A percentile compares a stretch with the other conserved stretches of the same genome.
Conservation (phyloP, 805 yeast genomes). For the Yamadazyma nakazawae region DNA sequence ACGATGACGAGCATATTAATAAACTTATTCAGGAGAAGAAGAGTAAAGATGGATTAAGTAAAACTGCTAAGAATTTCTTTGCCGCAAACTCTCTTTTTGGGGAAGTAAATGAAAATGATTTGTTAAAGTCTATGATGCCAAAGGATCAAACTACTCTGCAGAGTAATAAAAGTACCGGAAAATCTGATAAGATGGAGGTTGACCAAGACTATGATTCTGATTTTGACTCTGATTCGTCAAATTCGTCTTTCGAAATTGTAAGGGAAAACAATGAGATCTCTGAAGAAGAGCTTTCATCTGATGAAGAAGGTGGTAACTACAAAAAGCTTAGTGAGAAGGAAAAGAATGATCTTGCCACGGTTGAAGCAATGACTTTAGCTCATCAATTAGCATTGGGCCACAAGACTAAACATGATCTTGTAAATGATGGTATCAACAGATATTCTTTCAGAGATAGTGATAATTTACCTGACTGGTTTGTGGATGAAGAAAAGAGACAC, state of each 20-base stretch:
- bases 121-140: slow-evolving; percentile 39
- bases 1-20: slow-evolving; percentile 69
- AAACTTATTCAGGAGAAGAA: slow-evolving; percentile 50
- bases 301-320: slow-evolving; percentile 45
- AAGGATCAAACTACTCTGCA: slow-evolving; percentile 7
- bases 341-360: slow-evolving; percentile 82
- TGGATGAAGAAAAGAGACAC: slow-evolving; percentile 87
- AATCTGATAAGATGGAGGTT: slow-evolving; percentile 5
- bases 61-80: slow-evolving; percentile 36
- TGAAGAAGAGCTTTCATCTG: slow-evolving; percentile 38
- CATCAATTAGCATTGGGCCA: slow-evolving; percentile 93
- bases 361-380: slow-evolving; percentile 96
- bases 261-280: slow-evolving; percentile 20
- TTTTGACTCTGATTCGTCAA: slow-evolving; percentile 26
- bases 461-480: slow-evolving; percentile 94
- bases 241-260: slow-evolving; percentile 45
- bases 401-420: slow-evolving; percentile 74
- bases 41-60: slow-evolving; percentile 31
- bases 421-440: slow-evolving; percentile 91
- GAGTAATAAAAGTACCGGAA: slow-evolving; percentile 1
- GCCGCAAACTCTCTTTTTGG: slow-evolving; percentile 40
- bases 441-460: slow-evolving; percentile 90
- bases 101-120: slow-evolving; percentile 45
- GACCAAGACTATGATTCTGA: slow-evolving; percentile 42
- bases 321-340: slow-evolving; percentile 48